A percentile compares a stretch with the other conserved stretches of the same genome.
Conservation (phyloP, 768 basidiomycete genomes). For the Pulveroboletus sp. region DNA sequence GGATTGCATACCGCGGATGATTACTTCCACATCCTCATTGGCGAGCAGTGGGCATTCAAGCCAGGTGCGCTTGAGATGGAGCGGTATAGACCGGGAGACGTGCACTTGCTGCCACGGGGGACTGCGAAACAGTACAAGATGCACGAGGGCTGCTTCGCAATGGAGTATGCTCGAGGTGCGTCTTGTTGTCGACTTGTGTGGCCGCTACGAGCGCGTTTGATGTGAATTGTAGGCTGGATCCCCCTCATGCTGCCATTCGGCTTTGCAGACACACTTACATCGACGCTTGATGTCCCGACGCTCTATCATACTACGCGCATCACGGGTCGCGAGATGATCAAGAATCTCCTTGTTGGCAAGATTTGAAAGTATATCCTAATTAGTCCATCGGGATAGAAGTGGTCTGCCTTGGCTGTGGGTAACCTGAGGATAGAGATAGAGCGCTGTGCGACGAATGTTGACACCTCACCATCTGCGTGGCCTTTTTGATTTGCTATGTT, state of each 20-base stretch:
- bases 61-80: slow-evolving; percentile 84
- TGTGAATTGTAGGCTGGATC: slow-evolving; percentile 77
- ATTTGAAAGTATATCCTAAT: slow-evolving; percentile 43
- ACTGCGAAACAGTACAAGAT: slow-evolving; percentile 96
- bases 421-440: background rate
- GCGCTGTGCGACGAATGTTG: background rate
- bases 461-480: background rate
- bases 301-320: slow-evolving; percentile 73
- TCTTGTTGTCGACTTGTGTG: slow-evolving; percentile 12
- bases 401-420: background rate
- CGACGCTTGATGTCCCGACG: slow-evolving; percentile 84
- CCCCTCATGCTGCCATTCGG: slow-evolving; percentile 96
- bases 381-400: background rate
- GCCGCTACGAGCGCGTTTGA: background rate
- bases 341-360: slow-evolving; percentile 81
- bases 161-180: slow-evolving; percentile 90
- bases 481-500: background rate
- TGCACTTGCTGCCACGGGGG: slow-evolving; percentile 81
- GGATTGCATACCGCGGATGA: slow-evolving; percentile 96
- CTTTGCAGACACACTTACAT: slow-evolving; percentile 76
- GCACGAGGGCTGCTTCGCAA: slow-evolving; percentile 91
- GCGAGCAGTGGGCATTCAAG: slow-evolving; percentile 90
- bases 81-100: slow-evolving; percentile 75
- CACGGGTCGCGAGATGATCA: slow-evolving; percentile 78
- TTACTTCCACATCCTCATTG: slow-evolving; percentile 92